Evolutionary conservation across 225 moss, liverwort and hornwort genomes (phyloP), one percentile per base, ranked within the genome.

Genomic region (Thuidium tamariscinum): DNA sequence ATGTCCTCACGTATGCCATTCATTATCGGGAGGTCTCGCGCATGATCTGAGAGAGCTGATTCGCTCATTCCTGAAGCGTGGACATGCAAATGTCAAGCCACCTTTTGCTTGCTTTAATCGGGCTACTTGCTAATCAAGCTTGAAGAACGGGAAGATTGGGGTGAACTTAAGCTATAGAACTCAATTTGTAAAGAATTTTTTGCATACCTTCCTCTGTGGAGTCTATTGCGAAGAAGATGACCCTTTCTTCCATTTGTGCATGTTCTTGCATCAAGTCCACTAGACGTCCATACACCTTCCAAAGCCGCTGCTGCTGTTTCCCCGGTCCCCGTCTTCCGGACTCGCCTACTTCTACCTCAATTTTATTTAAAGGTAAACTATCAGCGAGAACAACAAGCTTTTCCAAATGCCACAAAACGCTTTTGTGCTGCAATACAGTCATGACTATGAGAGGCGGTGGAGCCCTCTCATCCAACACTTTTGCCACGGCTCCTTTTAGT

Each of bases 181-280:
- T 74, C 26, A 6, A 51, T 39, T 62, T 5, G 16, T 10, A 9
- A 44, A 81, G 34, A 54, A 7, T 6, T 54, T 73, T 7, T 34
- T 66, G 64, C 85, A 73, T 90, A 97, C 97, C 97, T 93, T 93
- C 89, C 71, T 94, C 90, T 82, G 88, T 85, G 46, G 91, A 83
- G 76, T 97, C 96, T 69, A 97, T 90, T 13, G 92, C 93, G 61
- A 94, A 95, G 84, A 97, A 97, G 69, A 97, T 88, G 73, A 96
- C 94, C 87, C 95, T 91, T 80, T 97, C 97, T 88, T 97, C 97
- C 96, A 96, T 96, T 89, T 97, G 97, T 41, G 97, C 97, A 88
- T 97, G 97, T 85, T 97, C 97, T 91, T 97, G 97, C 96, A 97
- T 93, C 81, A 97, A 87, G 49, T 96, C 97, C 68, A 97, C 88